Percentiles rank a stretch among this genome's conserved stretches.
These are phyloP conservation scores for Crassisporium funariophilum DNA, from an alignment of 768 basidiomycete genomes.

Conservation along the genomic window DNA sequence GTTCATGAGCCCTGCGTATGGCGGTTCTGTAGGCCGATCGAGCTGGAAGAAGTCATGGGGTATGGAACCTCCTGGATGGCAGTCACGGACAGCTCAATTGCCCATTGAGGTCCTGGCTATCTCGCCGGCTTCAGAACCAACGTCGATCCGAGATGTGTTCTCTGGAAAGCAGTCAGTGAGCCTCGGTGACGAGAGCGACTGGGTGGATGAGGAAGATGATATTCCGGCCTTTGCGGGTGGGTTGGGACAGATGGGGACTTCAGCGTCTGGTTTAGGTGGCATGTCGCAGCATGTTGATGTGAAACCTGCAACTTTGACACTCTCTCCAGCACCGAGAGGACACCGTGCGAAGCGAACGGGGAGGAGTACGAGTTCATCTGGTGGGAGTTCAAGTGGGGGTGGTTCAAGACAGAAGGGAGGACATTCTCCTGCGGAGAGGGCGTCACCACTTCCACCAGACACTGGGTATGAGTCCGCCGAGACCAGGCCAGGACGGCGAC, in stretches of 20 bases:
- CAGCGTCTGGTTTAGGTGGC: conserved; percentile 21
- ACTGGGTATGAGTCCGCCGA: conserved; percentile 49
- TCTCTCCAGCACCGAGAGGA: conserved; percentile 56
- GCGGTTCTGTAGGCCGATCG: conserved; percentile 56
- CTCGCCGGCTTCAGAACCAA: conserved; percentile 50
- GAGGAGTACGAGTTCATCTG: conserved; percentile 21
- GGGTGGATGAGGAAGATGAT: conserved; percentile 89
- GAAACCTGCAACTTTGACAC: conserved; percentile 42
- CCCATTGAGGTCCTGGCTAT: conserved; percentile 81
- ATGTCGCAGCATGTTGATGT: conserved; percentile 20
- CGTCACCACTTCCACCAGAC: conserved; percentile 62
- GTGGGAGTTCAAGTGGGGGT: conserved; percentile 19
- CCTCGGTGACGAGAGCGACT: conserved; percentile 77
- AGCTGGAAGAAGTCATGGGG: conserved; percentile 94
- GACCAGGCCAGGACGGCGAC: conserved; percentile 59
- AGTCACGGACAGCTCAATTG: conserved; percentile 62
- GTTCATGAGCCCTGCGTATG: conserved; percentile 56
- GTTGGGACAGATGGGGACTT: conserved; percentile 62
- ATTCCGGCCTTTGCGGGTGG: conserved; percentile 74
- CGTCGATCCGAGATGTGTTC: conserved; percentile 77
- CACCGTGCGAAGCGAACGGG: conserved; percentile 39
- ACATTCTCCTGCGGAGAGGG: conserved; percentile 62
- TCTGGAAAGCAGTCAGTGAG: conserved; percentile 63
- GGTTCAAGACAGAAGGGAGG: conserved; percentile 48
- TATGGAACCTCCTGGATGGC: conserved; percentile 84